phyloP scores from a whole-genome alignment of 768 basidiomycete genomes.

The Boletellus sp. region DNA sequence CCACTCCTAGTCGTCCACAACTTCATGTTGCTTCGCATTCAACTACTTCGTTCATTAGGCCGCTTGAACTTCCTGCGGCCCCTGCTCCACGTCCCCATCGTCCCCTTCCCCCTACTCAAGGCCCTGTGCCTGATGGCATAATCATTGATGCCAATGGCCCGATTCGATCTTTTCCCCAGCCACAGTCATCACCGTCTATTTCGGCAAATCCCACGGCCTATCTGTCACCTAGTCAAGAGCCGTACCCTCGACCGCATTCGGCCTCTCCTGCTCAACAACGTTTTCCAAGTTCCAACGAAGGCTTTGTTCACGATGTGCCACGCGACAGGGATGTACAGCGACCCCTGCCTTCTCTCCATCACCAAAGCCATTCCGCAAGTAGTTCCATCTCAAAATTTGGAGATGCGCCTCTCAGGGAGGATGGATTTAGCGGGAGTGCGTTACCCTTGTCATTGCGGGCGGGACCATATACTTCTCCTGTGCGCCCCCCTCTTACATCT shows the following conservation, averaged over 20 bases:
- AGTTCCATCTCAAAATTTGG: constrained; percentile 31
- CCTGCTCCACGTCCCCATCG: constrained; percentile 23
- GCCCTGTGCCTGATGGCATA: constrained; percentile 14
- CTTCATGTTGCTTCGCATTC: constrained; percentile 22
- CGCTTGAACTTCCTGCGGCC: constrained; percentile 16
- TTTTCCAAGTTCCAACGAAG: constrained; percentile 20
- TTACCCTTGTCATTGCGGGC: constrained; percentile 27
- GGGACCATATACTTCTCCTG: constrained; percentile 22
- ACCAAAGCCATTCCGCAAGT: constrained; percentile 27
- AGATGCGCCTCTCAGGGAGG: constrained; percentile 28
- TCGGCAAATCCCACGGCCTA: constrained; percentile 23
- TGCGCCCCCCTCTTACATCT: constrained; percentile 33
- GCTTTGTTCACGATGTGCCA: constrained; percentile 12
- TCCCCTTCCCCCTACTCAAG: constrained; percentile 31
- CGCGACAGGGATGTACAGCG: constrained; percentile 32
- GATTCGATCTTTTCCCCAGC: constrained; percentile 20
- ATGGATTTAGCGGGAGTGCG: constrained; percentile 22
- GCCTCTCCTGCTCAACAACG: constrained; percentile 40
- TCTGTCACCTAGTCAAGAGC: constrained; percentile 50
- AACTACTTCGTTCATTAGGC: constrained; percentile 9
- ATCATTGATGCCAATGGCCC: constrained; percentile 18
- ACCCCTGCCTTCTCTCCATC: constrained; percentile 21
- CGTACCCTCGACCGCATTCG: constrained; percentile 61
- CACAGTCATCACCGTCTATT: constrained; percentile 22
- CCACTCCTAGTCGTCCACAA: constrained; percentile 30